Evolutionary conservation across 1,284 basidiomycete species (phyloP).

Genomic region (Singerocomus rubriflavus): DNA sequence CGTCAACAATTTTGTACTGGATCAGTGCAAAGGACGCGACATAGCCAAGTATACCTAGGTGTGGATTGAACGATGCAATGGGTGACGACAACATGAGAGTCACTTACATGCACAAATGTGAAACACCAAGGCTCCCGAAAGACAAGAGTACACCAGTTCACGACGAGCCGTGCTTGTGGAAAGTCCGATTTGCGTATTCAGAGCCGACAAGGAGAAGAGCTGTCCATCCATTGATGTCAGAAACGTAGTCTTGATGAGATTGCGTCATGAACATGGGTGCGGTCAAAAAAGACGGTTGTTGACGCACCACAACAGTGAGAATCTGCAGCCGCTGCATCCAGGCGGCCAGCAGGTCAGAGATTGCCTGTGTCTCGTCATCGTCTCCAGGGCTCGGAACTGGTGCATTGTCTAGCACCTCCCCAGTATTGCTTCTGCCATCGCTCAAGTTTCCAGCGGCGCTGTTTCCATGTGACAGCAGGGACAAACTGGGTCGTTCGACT

Average conservation of each 20-base stretch:
- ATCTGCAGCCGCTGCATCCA: slow-evolving; percentile 29
- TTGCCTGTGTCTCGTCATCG: slow-evolving; percentile 10
- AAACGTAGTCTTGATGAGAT: slow-evolving; percentile 27
- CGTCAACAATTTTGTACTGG: slow-evolving; percentile 26
- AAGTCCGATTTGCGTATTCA: slow-evolving; percentile 21
- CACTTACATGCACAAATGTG: slow-evolving; percentile 30
- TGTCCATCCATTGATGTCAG: slow-evolving; percentile 28
- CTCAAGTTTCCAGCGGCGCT: slow-evolving; percentile 3
- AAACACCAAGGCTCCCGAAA: slow-evolving; percentile 30
- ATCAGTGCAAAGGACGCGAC: slow-evolving; percentile 29
- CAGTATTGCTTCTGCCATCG: slow-evolving; percentile 4
- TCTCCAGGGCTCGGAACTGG: slow-evolving; percentile 1
- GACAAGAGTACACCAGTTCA: slow-evolving; percentile 30
- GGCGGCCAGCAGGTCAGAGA: slow-evolving; percentile 19
- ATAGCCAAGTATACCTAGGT: slow-evolving; percentile 29
- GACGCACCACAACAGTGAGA: slow-evolving; percentile 32
- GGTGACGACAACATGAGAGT: neutral
- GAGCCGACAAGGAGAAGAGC: slow-evolving; percentile 29
- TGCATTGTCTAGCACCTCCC: neutral
- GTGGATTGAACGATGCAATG: neutral
- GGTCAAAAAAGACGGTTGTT: neutral
- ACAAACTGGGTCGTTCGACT: neutral
- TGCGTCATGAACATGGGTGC: neutral
- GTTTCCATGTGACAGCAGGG: slow-evolving; percentile 8
- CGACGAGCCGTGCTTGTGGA: slow-evolving; percentile 6